phyloP scores from a whole-genome alignment of 257 asterid species.

The Jacaranda mimosifolia region DNA sequence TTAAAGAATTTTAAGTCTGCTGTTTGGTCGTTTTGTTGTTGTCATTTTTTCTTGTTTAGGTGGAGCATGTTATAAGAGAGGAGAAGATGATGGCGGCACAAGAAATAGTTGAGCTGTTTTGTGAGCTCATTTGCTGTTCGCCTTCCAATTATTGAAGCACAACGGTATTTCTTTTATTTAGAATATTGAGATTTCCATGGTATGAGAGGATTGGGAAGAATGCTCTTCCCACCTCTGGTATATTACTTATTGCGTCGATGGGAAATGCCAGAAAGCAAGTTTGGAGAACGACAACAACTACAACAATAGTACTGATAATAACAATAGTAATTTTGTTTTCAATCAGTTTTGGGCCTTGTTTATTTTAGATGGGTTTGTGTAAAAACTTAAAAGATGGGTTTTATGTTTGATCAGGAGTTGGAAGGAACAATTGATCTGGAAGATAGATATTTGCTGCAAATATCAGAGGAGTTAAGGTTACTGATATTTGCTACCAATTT shows the following conservation, averaged over 20 bases:
- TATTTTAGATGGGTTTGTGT: too few species aligned
- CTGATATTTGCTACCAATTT: background rate
- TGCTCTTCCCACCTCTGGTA: background rate
- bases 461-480: background rate
- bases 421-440: too few species aligned
- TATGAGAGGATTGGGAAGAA: too few species aligned
- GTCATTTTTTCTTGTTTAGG: constrained; percentile 46
- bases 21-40: background rate
- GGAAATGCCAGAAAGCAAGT: too few species aligned
- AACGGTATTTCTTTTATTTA: constrained; percentile 53
- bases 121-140: constrained; percentile 85
- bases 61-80: constrained; percentile 90
- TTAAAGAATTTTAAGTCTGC: constrained; percentile 7
- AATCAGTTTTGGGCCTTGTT: too few species aligned
- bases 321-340: background rate
- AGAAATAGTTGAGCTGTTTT: constrained; percentile 89
- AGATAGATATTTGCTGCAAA: too few species aligned
- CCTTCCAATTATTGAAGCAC: constrained; percentile 84
- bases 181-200: too few species aligned
- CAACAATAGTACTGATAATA: background rate
- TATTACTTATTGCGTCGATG: background rate
- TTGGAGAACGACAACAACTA: background rate
- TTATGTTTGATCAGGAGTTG: too few species aligned
- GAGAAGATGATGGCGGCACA: constrained; percentile 99
- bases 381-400: too few species aligned